Base-by-base conservation (phyloP, 148 eudicot genomes). In the Fallopia convolvulus region DNA sequence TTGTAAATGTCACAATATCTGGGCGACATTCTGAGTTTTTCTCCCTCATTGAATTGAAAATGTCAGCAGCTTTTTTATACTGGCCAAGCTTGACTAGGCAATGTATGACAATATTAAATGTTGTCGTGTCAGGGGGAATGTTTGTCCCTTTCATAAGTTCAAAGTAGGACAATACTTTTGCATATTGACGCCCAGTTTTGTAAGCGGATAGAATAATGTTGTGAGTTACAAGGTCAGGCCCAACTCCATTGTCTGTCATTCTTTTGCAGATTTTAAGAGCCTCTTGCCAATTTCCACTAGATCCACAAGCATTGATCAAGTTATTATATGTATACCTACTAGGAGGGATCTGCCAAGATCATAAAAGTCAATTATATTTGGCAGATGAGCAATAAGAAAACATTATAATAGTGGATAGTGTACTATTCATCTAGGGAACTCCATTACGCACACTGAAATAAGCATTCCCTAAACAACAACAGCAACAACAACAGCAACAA, bases 241-340 rank as follows among this genome's bases (percentile, higher is more conserved):
- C 99, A 82, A 92, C 88, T 81, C 99, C 97, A 79, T 90, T 94
- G 76, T 94, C 99, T 41, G 99, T 94, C 99, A 94, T 94, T 74
- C 84, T 86, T 76, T 87, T 92, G 86, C 90, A 92, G 83, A 92
- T 84, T 84, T 83, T 87, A 58, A 94, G 88, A 85, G 97, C 99
- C 86, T 94, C 97, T 84, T 84, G 87, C 99, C 97, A 94, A 77
- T 92, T 94, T 84, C 99, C 99, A 82, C 93, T 92, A 49, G 96
- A 92, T 78, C 99, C 99, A 83, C 99, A 94, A 32, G 99, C 97
- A 85, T 92, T 88, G 77, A 94, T 92, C 86, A 94, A 83, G 84
- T 92, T 89, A 87, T 94, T 94, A 84, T 90, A 94, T 39, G 97
- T 92, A 44, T 89, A 82, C 33, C 96, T 86, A 79, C 91, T 94